phyloP scores from a whole-genome alignment of 805 yeast species.

The Teunomyces pallodes region DNA sequence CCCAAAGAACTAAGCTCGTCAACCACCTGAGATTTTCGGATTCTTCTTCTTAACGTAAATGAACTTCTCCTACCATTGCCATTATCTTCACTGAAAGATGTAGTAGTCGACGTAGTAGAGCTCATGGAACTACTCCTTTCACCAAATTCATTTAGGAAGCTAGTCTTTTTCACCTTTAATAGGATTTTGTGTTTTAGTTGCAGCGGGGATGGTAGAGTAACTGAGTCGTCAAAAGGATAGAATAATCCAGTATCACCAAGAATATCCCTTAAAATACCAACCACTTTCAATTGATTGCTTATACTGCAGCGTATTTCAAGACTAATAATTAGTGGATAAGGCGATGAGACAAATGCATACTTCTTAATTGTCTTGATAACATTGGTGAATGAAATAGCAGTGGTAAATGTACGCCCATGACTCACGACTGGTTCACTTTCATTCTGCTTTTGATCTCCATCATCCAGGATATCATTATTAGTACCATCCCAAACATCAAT shows the following conservation, averaged over 20 bases:
- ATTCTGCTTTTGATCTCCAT: conserved; percentile 9
- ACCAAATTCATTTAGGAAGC: conserved; percentile 15
- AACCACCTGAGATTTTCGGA: conserved; percentile 22
- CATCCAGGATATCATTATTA: conserved; percentile 39
- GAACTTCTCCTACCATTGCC: conserved; percentile 15
- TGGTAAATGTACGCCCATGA: conserved; percentile 85
- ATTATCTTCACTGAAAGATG: conserved; percentile 42
- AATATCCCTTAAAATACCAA: conserved; percentile 48
- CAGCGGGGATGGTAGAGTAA: conserved; percentile 61
- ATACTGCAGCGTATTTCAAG: conserved; percentile 78
- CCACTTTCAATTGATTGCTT: conserved; percentile 64
- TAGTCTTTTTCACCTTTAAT: conserved; percentile 71
- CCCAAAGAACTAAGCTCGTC: conserved; percentile 59
- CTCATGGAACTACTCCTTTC: conserved; percentile 18
- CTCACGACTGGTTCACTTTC: conserved; percentile 75
- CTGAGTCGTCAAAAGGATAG: conserved; percentile 31
- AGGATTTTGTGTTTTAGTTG: conserved; percentile 69
- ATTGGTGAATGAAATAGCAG: conserved; percentile 63
- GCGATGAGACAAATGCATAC: conserved; percentile 85
- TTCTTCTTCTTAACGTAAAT: conserved; percentile 22
- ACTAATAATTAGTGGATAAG: conserved; percentile 81
- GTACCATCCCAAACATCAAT: conserved; percentile 86
- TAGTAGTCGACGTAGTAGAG: conserved; percentile 36
- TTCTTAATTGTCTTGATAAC: conserved; percentile 74
- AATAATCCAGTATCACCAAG: conserved; percentile 59